These are phyloP conservation scores for Craterostigma plantagineum DNA, from an alignment of 257 asterid species.

Conservation along the genomic window DNA sequence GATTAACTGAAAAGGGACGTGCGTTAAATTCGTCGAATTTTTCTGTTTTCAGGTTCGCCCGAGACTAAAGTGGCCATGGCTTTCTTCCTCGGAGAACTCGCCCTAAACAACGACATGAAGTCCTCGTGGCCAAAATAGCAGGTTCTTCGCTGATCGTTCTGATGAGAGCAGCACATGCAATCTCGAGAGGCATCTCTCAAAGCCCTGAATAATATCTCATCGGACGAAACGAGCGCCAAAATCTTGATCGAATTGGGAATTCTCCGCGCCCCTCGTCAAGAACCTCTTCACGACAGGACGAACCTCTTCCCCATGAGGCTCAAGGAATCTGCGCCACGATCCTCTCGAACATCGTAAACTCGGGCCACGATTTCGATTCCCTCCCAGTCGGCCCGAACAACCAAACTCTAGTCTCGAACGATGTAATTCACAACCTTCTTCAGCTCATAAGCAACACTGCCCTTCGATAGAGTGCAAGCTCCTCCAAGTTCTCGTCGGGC, in stretches of 20 bases:
- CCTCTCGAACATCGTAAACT: slow-evolving; percentile 63
- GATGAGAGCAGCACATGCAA: slow-evolving; percentile 35
- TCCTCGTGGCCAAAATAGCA: slow-evolving; percentile 51
- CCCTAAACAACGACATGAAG: slow-evolving; percentile 64
- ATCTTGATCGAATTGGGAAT: slow-evolving; percentile 74
- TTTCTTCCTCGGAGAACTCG: slow-evolving; percentile 68
- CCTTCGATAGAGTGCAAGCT: slow-evolving; percentile 89
- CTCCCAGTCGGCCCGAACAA: slow-evolving; percentile 58
- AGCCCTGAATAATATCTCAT: slow-evolving; percentile 78
- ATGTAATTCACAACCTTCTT: slow-evolving; percentile 51
- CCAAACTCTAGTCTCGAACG: slow-evolving; percentile 80
- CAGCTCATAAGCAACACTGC: slow-evolving; percentile 82
- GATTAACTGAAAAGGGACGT: too few species aligned
- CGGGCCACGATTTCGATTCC: slow-evolving; percentile 61
- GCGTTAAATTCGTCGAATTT: too few species aligned
- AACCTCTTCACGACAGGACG: slow-evolving; percentile 65
- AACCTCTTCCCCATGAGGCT: slow-evolving; percentile 53
- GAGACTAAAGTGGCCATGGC: slow-evolving; percentile 89
- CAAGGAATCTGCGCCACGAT: slow-evolving; percentile 80
- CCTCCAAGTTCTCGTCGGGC: slow-evolving; percentile 87
- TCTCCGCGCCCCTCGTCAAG: slow-evolving; percentile 83
- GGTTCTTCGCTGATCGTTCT: slow-evolving; percentile 68
- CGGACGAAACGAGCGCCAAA: slow-evolving; percentile 67
- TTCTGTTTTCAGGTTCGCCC: slow-evolving; percentile 45
- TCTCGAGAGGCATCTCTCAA: slow-evolving; percentile 79